Conservation (phyloP, 2,329 filamentous ascomycete species). For the Akanthomyces muscarius region DNA sequence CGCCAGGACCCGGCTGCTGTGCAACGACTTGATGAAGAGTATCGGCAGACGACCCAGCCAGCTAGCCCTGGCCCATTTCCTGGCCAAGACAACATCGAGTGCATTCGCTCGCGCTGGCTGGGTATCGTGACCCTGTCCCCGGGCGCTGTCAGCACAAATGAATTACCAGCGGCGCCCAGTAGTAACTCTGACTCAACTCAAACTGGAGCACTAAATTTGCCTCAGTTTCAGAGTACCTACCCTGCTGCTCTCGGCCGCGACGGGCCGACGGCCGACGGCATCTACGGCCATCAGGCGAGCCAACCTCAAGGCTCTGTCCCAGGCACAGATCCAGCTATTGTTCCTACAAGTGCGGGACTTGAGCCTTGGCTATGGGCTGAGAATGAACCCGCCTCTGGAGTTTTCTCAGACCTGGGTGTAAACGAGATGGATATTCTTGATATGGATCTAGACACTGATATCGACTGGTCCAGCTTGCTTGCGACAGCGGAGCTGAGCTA, state of each 20-base stretch:
- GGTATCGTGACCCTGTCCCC: conserved; percentile 25
- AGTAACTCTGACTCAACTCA: no score
- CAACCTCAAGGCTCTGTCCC: neutral
- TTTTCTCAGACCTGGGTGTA: conserved; percentile 21
- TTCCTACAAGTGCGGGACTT: conserved; percentile 18
- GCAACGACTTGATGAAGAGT: conserved; percentile 27
- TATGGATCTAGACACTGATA: conserved; percentile 28
- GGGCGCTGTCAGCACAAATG: neutral
- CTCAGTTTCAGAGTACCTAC: neutral
- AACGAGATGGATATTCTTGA: conserved; percentile 19
- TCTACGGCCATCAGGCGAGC: neutral
- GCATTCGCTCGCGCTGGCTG: conserved; percentile 30
- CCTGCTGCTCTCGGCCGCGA: neutral
- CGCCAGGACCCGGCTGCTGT: conserved; percentile 26
- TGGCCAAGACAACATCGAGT: conserved; percentile 21
- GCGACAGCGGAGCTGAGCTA: conserved; percentile 1
- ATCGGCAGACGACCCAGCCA: conserved; percentile 26
- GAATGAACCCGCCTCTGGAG: conserved; percentile 24
- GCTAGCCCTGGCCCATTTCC: conserved; percentile 29
- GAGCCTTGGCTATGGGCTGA: conserved; percentile 34
- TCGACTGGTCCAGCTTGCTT: conserved; percentile 17
- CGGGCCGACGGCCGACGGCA: neutral
- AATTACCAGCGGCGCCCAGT: neutral
- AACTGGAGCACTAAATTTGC: no score
- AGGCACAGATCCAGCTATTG: neutral